These are phyloP conservation scores for Kuraishia floccosa DNA, from an alignment of 805 yeast species.

Conservation along the genomic window DNA sequence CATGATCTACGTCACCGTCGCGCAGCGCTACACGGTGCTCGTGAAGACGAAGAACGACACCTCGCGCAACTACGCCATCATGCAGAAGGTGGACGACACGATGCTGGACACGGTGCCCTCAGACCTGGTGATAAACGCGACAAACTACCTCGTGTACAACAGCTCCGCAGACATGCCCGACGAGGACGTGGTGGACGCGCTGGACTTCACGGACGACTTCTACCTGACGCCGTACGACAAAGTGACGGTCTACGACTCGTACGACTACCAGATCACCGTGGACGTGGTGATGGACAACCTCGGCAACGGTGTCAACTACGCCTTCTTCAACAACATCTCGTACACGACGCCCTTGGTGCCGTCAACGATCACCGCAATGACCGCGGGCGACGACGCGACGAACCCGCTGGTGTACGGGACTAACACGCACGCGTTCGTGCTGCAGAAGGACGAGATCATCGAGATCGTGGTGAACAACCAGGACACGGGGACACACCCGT, in stretches of 20 bases:
- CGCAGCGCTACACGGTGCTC: slow-evolving; percentile 70
- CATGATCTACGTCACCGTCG: slow-evolving; percentile 58
- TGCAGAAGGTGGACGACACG: slow-evolving; percentile 68
- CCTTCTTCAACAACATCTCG: slow-evolving; percentile 87
- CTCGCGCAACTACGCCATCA: slow-evolving; percentile 63
- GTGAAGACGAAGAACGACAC: slow-evolving; percentile 58
- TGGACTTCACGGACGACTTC: slow-evolving; percentile 66
- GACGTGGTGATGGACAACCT: slow-evolving; percentile 79
- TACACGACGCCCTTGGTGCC: slow-evolving; percentile 81
- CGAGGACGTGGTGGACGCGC: slow-evolving; percentile 32
- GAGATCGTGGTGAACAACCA: slow-evolving; percentile 77
- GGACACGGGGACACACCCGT: slow-evolving; percentile 93
- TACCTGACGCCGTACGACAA: slow-evolving; percentile 53
- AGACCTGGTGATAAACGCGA: slow-evolving; percentile 57
- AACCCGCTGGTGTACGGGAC: slow-evolving; percentile 59
- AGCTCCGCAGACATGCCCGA: slow-evolving; percentile 27
- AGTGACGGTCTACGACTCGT: slow-evolving; percentile 45
- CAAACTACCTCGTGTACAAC: slow-evolving; percentile 55
- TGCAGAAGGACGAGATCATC: slow-evolving; percentile 55
- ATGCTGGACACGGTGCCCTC: slow-evolving; percentile 73
- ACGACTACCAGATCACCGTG: slow-evolving; percentile 60
- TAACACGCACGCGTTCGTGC: slow-evolving; percentile 65
- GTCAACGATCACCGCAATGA: slow-evolving; percentile 63
- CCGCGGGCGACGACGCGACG: slow-evolving; percentile 51
- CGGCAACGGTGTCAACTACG: slow-evolving; percentile 82